Evolutionary conservation across 2,329 filamentous ascomycete species (phyloP).

Genomic region (Exophiala dermatitidis): DNA sequence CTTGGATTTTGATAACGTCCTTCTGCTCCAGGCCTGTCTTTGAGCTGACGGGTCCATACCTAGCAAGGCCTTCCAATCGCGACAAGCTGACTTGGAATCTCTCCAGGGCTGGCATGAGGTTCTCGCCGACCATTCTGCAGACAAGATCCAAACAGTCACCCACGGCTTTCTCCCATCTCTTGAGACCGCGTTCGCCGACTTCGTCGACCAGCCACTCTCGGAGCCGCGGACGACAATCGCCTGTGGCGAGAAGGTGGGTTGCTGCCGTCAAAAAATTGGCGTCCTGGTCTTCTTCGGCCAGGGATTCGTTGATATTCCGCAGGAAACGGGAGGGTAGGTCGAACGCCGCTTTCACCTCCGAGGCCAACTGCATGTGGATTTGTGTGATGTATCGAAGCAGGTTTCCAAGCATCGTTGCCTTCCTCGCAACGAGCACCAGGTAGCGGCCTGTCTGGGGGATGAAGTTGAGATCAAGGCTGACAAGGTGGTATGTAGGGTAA

Average conservation of each 20-base stretch:
- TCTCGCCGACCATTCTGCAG: constrained; percentile 72
- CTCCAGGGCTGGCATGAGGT: constrained; percentile 81
- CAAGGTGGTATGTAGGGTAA: constrained; percentile 45
- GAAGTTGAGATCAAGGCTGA: constrained; percentile 77
- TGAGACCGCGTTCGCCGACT: constrained; percentile 74
- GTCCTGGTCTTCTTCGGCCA: constrained; percentile 51
- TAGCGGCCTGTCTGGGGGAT: constrained; percentile 65
- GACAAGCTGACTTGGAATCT: constrained; percentile 73
- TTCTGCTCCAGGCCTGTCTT: constrained; percentile 60
- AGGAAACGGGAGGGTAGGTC: constrained; percentile 75
- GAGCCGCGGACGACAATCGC: constrained; percentile 66
- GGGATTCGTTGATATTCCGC: constrained; percentile 65
- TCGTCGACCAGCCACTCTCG: constrained; percentile 85
- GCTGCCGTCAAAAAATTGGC: constrained; percentile 62
- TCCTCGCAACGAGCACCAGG: constrained; percentile 74
- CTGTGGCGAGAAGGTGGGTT: constrained; percentile 78
- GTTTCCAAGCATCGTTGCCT: constrained; percentile 80
- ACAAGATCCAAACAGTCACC: constrained; percentile 69
- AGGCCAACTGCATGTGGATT: constrained; percentile 67
- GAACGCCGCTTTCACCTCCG: constrained; percentile 75
- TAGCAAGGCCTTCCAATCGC: constrained; percentile 73
- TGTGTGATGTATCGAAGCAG: constrained; percentile 78
- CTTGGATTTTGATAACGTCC: constrained; percentile 52
- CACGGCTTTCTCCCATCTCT: constrained; percentile 89
- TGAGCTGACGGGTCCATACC: constrained; percentile 62